Base-by-base conservation (phyloP, 345 rosid species). In the Populus pruinosa region DNA sequence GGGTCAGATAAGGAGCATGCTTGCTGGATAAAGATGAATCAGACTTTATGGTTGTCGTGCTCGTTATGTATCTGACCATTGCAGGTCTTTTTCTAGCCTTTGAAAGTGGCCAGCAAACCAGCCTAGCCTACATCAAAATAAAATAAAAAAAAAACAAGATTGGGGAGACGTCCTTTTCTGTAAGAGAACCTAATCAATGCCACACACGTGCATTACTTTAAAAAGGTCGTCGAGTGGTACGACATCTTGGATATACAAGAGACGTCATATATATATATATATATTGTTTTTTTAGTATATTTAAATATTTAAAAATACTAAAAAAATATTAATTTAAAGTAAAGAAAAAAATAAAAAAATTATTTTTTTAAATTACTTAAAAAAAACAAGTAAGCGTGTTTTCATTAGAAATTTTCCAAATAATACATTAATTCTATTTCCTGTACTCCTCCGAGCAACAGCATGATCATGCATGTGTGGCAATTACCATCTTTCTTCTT, bases 121-220 rank as follows among this genome's bases (percentile, higher is more conserved):
- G 78, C 80, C 81, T 67, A 78, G 81, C 79, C 53, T 23, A 3
- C 13, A 41, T 5, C 4, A 33, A 33, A 27, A 27, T 27, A 39
- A 39, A 38, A 38, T 6, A 8, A 38, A 38, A 0, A 39, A 9
- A 8, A 8, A 8, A 39, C 11, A 41, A 2, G 44, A 41, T 41
- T 9, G 44, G 49, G 23, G 70, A 16, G 8, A 41, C 11, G 73
- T 72, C 71, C 1, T 74, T 77, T 31, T 64, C 73, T 27, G 6
- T 23, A 67, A 64, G 39, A 55, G 65, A 43, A 65, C 38, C 43
- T 11, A 33, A 31, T 64, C 25, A 78, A 67, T 63, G 78, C 68
- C 35, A 62, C 80, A 72, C 85, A 82, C 82, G 82, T 79, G 85
- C 80, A 72, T 17, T 50, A n/a, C 31, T 72, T 38, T 70, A 44